These are phyloP conservation scores for Irpex rosettiformis DNA, from an alignment of 1,284 basidiomycete genomes.

Conservation along the genomic window DNA sequence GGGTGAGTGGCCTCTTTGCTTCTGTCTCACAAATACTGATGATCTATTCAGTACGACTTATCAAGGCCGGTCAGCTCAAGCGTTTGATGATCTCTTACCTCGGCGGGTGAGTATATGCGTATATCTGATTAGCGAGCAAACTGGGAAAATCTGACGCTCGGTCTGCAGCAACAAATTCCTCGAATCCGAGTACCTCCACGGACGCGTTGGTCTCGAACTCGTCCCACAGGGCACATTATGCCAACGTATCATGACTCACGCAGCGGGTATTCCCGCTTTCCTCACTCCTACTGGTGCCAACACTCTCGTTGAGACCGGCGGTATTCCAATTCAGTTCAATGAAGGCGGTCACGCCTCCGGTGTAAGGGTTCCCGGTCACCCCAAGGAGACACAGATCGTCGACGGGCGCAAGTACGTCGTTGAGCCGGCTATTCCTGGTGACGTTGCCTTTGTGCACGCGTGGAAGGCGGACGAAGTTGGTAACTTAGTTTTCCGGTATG, in stretches of 20 bases:
- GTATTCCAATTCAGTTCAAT: conserved; percentile 75
- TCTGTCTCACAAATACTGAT: conserved; percentile 10
- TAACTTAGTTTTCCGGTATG: conserved; percentile 85
- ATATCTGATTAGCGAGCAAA: neutral
- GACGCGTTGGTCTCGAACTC: conserved; percentile 81
- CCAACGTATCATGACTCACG: conserved; percentile 88
- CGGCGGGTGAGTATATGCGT: conserved; percentile 56
- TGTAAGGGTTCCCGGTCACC: conserved; percentile 67
- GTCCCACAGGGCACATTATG: conserved; percentile 89
- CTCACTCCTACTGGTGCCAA: conserved; percentile 90
- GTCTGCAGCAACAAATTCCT: conserved; percentile 67
- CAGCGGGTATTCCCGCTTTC: conserved; percentile 92
- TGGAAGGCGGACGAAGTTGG: conserved; percentile 94
- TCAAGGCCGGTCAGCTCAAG: conserved; percentile 72
- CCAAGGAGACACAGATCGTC: conserved; percentile 78
- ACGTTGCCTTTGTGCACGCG: conserved; percentile 86
- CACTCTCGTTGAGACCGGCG: conserved; percentile 77
- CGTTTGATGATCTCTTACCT: conserved; percentile 88
- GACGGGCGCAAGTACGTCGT: conserved; percentile 83
- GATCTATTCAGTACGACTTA: conserved; percentile 59
- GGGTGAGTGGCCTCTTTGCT: conserved; percentile 41
- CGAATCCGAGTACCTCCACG: conserved; percentile 75
- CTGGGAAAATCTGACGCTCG: neutral
- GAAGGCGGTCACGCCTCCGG: conserved; percentile 59
- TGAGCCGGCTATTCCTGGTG: conserved; percentile 84